phyloP scores from a whole-genome alignment of 1,139 yeast species.

The Pichia kudriavzevii region DNA sequence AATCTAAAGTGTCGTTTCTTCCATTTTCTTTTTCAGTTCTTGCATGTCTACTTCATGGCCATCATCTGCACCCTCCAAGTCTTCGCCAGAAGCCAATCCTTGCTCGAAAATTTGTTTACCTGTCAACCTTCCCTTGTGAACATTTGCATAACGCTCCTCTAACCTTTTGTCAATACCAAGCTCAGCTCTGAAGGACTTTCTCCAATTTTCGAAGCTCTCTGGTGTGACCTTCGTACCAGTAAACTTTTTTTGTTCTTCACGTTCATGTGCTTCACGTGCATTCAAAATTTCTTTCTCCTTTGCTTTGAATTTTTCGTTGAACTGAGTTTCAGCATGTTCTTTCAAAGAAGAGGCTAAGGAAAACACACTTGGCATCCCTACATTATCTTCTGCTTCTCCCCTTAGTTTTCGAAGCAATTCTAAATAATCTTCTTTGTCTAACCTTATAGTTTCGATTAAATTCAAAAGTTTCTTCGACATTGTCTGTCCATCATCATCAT shows the following conservation, averaged over 20 bases:
- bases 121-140: constrained; percentile 70
- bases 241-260: constrained; percentile 69
- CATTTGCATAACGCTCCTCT: constrained; percentile 41
- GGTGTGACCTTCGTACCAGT: constrained; percentile 51
- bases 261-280: constrained; percentile 47
- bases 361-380: constrained; percentile 86
- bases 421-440: constrained; percentile 40
- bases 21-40: constrained; percentile 15
- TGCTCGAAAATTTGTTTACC: constrained; percentile 86
- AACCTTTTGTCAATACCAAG: constrained; percentile 48
- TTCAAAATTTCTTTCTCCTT: constrained; percentile 54
- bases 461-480: constrained; percentile 40
- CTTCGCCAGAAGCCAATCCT: constrained; percentile 57
- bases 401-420: constrained; percentile 35
- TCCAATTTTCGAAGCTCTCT: constrained; percentile 68
- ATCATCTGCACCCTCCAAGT: constrained; percentile 30
- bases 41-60: constrained; percentile 20
- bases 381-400: constrained; percentile 64
- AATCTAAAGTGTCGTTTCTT: constrained; percentile 12
- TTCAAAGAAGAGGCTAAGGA: constrained; percentile 69
- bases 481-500: constrained; percentile 38
- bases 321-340: constrained; percentile 67
- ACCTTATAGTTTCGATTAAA: constrained; percentile 49
- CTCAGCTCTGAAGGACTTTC: constrained; percentile 66
- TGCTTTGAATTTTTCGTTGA: constrained; percentile 46